Evolutionary conservation across 2,329 filamentous ascomycete genomes (phyloP).

Genomic region (Fusarium sp.): DNA sequence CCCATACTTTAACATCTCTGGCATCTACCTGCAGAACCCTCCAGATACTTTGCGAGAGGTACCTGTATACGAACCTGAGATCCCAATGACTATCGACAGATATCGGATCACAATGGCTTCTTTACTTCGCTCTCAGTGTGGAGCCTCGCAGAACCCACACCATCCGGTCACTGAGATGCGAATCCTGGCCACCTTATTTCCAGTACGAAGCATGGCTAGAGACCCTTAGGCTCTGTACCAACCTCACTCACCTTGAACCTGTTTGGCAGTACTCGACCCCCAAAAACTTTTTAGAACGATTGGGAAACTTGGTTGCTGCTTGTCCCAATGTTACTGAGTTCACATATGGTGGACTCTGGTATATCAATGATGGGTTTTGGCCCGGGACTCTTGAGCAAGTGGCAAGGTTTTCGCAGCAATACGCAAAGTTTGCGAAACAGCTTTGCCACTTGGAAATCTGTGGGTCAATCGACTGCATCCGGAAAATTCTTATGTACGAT

Average conservation of each 20-base stretch:
- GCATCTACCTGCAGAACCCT: not conserved
- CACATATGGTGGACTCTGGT: not conserved
- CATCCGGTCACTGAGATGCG: constrained; percentile 1
- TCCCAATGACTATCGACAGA: not conserved
- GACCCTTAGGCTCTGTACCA: constrained; percentile 7
- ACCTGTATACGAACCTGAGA: not conserved
- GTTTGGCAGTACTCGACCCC: not conserved
- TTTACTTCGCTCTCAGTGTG: constrained; percentile 4
- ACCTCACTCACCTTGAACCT: not conserved
- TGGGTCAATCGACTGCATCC: not conserved
- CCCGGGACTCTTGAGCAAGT: not conserved
- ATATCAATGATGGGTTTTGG: no score
- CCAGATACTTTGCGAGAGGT: not conserved
- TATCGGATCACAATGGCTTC: not conserved
- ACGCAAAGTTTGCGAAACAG: not conserved
- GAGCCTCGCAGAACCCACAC: constrained; percentile 2
- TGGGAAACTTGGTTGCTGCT: not conserved
- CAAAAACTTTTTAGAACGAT: not conserved
- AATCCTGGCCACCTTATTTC: not conserved
- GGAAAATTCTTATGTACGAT: not conserved
- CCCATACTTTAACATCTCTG: not conserved
- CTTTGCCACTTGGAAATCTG: not conserved
- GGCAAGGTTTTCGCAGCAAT: not conserved
- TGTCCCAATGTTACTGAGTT: constrained; percentile 3
- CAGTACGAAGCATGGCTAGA: not conserved